Percentiles rank a stretch among this genome's conserved stretches.
phyloP scores from a whole-genome alignment of 371 early-diverging fungal genomes.

The Mucor irregularis region DNA sequence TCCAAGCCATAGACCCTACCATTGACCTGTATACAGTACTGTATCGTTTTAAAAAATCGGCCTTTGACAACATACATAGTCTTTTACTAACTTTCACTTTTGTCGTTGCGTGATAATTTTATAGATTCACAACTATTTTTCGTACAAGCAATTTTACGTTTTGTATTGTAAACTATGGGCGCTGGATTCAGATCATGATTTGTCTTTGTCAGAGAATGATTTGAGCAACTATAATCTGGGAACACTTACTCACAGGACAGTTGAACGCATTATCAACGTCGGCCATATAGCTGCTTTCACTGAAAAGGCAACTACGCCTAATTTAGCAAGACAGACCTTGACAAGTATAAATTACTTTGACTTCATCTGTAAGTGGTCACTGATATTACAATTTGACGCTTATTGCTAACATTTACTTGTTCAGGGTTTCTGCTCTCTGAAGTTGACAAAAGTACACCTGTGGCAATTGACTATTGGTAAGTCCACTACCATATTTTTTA shows the following conservation, averaged over 20 bases:
- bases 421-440: conserved; percentile 87
- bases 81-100: too few species aligned
- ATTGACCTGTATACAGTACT: conserved; percentile 73
- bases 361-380: conserved; percentile 50
- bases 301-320: too few species aligned
- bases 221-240: conserved; percentile 66
- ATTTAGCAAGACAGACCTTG: conserved; percentile 3
- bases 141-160: conserved; percentile 96
- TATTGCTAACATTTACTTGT: background rate
- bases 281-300: conserved; percentile 30
- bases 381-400: background rate
- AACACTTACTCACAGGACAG: conserved; percentile 57
- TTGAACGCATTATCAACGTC: conserved; percentile 61
- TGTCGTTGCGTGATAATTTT: too few species aligned
- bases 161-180: conserved; percentile 95
- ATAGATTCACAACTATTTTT: conserved; percentile 71
- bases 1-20: conserved; percentile 63
- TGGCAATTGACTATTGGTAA: conserved; percentile 87
- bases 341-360: conserved; percentile 61
- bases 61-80: too few species aligned
- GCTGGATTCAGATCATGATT: conserved; percentile 77
- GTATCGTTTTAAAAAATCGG: background rate
- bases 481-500: background rate
- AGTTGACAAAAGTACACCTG: conserved; percentile 78
- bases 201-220: conserved; percentile 62